A percentile compares a stretch with the other conserved stretches of the same genome.
Conservation (phyloP, 2,329 filamentous ascomycete genomes). For the Cladophialophora carrionii region DNA sequence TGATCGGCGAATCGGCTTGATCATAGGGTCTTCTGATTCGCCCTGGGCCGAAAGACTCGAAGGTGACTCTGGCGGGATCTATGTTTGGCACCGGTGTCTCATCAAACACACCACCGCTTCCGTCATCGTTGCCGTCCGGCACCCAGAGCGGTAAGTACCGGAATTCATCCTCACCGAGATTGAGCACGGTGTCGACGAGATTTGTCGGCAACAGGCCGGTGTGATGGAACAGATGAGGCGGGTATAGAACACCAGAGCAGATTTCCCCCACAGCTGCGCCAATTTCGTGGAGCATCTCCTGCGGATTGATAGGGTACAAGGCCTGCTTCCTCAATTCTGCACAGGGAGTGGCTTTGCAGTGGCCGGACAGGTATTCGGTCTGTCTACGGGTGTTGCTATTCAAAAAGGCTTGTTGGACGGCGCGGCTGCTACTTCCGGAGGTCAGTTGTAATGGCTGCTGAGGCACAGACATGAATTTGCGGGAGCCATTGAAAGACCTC, state of each 20-base stretch:
- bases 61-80: conserved; percentile 31
- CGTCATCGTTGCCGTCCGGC: conserved; percentile 61
- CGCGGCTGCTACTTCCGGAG: not conserved
- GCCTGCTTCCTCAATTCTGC: not conserved
- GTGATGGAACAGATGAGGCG: conserved; percentile 31
- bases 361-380: not conserved
- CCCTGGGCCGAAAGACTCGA: conserved; percentile 21
- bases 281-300: conserved; percentile 18
- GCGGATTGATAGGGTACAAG: conserved; percentile 12
- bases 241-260: conserved; percentile 24
- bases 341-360: not conserved
- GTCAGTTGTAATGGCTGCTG: not conserved
- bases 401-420: conserved; percentile 14
- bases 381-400: conserved; percentile 2
- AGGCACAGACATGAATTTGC: not conserved
- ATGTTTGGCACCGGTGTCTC: conserved; percentile 44
- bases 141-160: conserved; percentile 69
- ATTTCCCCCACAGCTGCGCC: conserved; percentile 15
- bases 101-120: conserved; percentile 54
- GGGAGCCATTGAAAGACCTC: not conserved
- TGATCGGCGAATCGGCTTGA: conserved; percentile 26
- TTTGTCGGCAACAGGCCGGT: conserved; percentile 22
- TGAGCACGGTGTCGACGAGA: conserved; percentile 52
- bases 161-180: conserved; percentile 60
- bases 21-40: conserved; percentile 45